phyloP scores from a whole-genome alignment of 345 rosid genomes.

The Aquilaria sinensis region DNA sequence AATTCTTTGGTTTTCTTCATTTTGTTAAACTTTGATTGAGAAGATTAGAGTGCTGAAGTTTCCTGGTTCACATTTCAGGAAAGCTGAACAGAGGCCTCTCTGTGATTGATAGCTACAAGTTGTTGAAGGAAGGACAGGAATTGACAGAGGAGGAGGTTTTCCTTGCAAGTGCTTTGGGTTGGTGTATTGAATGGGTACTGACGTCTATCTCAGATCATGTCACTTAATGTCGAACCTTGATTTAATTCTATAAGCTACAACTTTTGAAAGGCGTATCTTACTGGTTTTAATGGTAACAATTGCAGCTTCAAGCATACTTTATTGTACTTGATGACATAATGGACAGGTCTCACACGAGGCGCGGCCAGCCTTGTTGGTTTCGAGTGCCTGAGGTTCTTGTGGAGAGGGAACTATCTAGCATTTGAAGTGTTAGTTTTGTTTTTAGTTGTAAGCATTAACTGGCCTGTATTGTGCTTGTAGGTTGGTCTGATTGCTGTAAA shows the following conservation, averaged over 20 bases:
- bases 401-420: background rate
- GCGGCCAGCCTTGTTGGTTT: constrained; percentile 90
- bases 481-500: constrained; percentile 73
- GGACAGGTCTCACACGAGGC: constrained; percentile 77
- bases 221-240: background rate
- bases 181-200: constrained; percentile 91
- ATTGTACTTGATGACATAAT: constrained; percentile 82
- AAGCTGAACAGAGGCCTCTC: constrained; percentile 93
- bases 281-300: constrained; percentile 5
- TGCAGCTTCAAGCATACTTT: constrained; percentile 78
- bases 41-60: constrained; percentile 1
- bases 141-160: constrained; percentile 60
- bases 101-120: constrained; percentile 69
- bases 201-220: constrained; percentile 2
- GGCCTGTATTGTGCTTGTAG: constrained; percentile 25
- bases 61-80: constrained; percentile 33
- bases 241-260: background rate
- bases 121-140: constrained; percentile 57
- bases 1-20: background rate
- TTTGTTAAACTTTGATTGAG: background rate
- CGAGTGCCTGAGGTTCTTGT: constrained; percentile 58
- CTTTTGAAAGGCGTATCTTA: background rate
- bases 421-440: background rate
- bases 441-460: constrained; percentile 2
- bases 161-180: constrained; percentile 71